phyloP scores from a whole-genome alignment of 1,284 basidiomycete species.

The Bjerkandera adusta region DNA sequence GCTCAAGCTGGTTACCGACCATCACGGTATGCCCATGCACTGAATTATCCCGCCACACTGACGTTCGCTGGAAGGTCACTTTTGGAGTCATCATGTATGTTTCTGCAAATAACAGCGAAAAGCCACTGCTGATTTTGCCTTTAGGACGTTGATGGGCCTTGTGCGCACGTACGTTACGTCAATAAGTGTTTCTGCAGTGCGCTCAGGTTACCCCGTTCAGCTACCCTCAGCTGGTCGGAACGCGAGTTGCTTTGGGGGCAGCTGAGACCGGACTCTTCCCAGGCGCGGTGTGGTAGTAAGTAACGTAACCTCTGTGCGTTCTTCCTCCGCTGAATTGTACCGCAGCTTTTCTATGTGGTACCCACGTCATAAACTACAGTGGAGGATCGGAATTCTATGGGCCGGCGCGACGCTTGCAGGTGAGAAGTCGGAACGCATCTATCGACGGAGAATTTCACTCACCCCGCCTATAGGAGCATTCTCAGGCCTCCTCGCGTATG shows the following conservation, averaged over 20 bases:
- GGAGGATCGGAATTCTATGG: no score
- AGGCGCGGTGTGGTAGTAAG: slow-evolving; percentile 60
- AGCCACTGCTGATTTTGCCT: slow-evolving; percentile 16
- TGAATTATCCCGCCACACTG: not conserved
- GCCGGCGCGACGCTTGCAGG: slow-evolving; percentile 31
- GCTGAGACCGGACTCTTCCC: slow-evolving; percentile 72
- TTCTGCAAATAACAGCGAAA: slow-evolving; percentile 41
- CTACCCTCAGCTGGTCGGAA: slow-evolving; percentile 60
- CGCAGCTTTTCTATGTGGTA: not conserved
- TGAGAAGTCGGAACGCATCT: slow-evolving; percentile 2
- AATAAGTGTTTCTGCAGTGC: not conserved
- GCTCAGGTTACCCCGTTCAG: slow-evolving; percentile 28
- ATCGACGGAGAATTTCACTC: not conserved
- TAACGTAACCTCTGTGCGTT: not conserved
- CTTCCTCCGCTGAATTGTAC: not conserved
- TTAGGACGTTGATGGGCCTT: slow-evolving; percentile 68
- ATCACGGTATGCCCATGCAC: slow-evolving; percentile 24
- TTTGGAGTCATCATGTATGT: slow-evolving; percentile 26
- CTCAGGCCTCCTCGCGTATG: slow-evolving; percentile 35
- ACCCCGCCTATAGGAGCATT: slow-evolving; percentile 25
- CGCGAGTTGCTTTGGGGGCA: slow-evolving; percentile 58
- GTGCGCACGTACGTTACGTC: slow-evolving; percentile 49
- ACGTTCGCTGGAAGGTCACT: not conserved
- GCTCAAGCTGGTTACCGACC: slow-evolving; percentile 29
- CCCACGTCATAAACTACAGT: not conserved